Conservation (phyloP, 305 asterid genomes). For the Fraxinus nigra region DNA sequence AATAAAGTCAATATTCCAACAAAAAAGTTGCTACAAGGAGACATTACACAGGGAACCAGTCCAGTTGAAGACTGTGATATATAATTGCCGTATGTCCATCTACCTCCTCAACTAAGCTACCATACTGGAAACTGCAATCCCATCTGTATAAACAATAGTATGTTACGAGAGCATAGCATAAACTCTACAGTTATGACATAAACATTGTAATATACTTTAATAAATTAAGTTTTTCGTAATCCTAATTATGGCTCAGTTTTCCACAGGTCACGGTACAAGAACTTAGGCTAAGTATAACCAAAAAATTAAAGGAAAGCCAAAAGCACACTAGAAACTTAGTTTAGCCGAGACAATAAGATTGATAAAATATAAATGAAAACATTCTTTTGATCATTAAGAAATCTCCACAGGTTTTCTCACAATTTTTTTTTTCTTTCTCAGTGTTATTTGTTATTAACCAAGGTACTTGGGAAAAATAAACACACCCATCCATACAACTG, state of each 20-base stretch:
- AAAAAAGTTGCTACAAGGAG: conserved; percentile 24
- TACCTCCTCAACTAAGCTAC: conserved; percentile 99
- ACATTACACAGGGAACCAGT: conserved; percentile 88
- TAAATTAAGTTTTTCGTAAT: background rate
- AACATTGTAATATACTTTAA: conserved; percentile 14
- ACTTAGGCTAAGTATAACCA: background rate
- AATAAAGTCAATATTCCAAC: conserved; percentile 6
- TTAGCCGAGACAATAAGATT: background rate
- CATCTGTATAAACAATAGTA: conserved; percentile 55
- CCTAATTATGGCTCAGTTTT: background rate
- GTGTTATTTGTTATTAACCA: background rate
- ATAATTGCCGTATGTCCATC: conserved; percentile 98
- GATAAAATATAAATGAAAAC: background rate
- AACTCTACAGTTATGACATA: background rate
- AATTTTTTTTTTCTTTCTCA: background rate
- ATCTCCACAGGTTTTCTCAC: background rate
- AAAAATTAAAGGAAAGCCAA: background rate
- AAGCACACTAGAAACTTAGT: background rate
- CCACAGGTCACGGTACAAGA: background rate
- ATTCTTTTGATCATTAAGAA: background rate
- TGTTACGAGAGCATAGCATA: conserved; percentile 14
- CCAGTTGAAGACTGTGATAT: conserved; percentile 91
- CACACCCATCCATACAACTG: background rate
- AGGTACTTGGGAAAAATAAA: background rate
- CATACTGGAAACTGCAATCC: conserved; percentile 97